phyloP scores from a whole-genome alignment of 768 basidiomycete genomes.

The Lactarius evosmus region DNA sequence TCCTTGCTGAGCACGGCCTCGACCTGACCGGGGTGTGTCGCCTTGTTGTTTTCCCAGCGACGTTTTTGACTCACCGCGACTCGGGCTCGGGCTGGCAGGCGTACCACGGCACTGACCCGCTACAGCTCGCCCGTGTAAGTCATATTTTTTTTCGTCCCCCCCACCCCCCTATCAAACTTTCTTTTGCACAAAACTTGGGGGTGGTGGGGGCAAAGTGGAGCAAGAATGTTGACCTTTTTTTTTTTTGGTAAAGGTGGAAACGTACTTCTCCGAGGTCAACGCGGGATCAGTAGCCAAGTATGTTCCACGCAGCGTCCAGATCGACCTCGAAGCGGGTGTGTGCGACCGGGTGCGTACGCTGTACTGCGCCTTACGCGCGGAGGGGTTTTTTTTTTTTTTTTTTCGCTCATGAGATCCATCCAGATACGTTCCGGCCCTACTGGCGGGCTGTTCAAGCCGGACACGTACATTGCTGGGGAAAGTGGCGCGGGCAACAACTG shows the following conservation, averaged over 20 bases:
- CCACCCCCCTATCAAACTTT: not conserved
- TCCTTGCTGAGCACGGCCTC: constrained; percentile 83
- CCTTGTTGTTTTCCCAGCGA: not conserved
- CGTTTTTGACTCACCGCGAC: not conserved
- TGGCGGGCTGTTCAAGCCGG: constrained; percentile 80
- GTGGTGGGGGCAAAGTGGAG: not conserved
- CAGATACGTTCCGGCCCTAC: constrained; percentile 67
- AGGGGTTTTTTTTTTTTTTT: not conserved
- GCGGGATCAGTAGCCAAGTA: constrained; percentile 55
- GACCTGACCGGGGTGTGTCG: constrained; percentile 61
- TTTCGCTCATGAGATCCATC: not conserved
- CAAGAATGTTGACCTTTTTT: constrained; percentile 7
- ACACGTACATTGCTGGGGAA: constrained; percentile 70
- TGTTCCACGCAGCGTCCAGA: constrained; percentile 84
- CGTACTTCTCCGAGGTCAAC: constrained; percentile 77
- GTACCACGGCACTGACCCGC: constrained; percentile 69
- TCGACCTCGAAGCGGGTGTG: constrained; percentile 89
- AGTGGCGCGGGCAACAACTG: constrained; percentile 86
- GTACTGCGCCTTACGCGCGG: not conserved
- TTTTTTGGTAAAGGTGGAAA: constrained; percentile 53
- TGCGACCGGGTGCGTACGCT: constrained; percentile 61
- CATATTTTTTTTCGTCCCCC: no score
- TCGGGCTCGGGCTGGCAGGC: constrained; percentile 29
- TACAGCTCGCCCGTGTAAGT: constrained; percentile 69
- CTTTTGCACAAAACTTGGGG: not conserved